Evolutionary conservation across 768 basidiomycete species (phyloP), one percentile per base, ranked within the genome.

Genomic region (Russula sp.): DNA sequence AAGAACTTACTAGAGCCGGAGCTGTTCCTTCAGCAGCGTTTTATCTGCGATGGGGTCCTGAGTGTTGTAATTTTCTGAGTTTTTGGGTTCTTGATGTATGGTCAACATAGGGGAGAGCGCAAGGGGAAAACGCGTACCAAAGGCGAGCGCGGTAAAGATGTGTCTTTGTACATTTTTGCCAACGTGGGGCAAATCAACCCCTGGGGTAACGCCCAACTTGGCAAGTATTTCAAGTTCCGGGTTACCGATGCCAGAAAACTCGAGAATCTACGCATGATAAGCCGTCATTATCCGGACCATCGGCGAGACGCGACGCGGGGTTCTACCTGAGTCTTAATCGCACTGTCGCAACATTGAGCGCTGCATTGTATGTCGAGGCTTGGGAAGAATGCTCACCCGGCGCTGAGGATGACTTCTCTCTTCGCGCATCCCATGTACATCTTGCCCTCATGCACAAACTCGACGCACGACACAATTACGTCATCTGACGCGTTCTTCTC

Each of bases 151-250:
- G 7, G 61, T 39, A n/a, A 68, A 70, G 55, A 70, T 59, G 61
- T 84, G 82, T 61, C 84, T 82, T 65, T 83, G 81, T n/a, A 81
- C 71, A 65, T 84, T 84, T 69, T 77, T 75, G 1, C 84, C 83
- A 13, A 85, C 82, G 10, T 76, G 77, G 6, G 73, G 72, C 6
- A 83, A 72, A 50, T 81, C 77, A 31, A 81, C 55, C 58, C 73
- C 70, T 27, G 73, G 60, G 0, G 71, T 62, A 45, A 86, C 74
- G 2, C 76, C 77, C 18, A 80, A 67, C 6, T 64, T 72, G 31
- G 73, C 66, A 35, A 85, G 72, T 22, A 81, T 64, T 2, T n/a
- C n/a, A n/a, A n/a, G n/a, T n/a, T 72, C 73, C 14, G 69, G 68
- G 37, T 77, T 73, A 18, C 84, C 84, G 58, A 86, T 80, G 27